Evolutionary conservation across 2,329 filamentous ascomycete species (phyloP), one percentile per base, ranked within the genome.

Genomic region (Ophiostoma pallidulum): DNA sequence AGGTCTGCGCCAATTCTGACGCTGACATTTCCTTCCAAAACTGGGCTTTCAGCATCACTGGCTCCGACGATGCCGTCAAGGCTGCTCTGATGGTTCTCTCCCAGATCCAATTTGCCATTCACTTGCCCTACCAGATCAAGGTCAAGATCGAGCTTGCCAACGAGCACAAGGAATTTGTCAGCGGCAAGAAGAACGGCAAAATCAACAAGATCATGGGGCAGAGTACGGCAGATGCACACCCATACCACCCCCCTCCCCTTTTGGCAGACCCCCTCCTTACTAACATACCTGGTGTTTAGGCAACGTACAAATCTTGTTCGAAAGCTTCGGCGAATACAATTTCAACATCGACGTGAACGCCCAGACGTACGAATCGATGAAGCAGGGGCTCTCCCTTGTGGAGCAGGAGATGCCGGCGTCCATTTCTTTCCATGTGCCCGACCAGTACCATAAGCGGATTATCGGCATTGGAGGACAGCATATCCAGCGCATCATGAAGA

Each of bases 151-250:
- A 98, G 71, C 82, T 98, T 48, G 92, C 92, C 60, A 97, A 97
- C 61, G 92, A 98, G 69, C 92, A 98, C 72, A 98, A 98, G 67
- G 92, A 98, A 62, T 98, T 98, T 63, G 92, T 98, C 49, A 96
- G 90, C 58, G 92, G 92, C 57, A 98, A 98, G 75, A 98, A 98
- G 74, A 98, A 98, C 59, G 92, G 92, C 66, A 98, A 98, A 71
- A 98, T 98, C 67, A 98, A 98, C 75, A 98, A 98, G 74, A 98
- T 98, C 60, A 98, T 98, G 92, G 92, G 91, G 20, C 91, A 97
- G 66, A 96, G 90, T 78, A 66, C 56, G n/a, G 73, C 10, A 33
- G 13, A 9, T 24, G 7, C 16, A n/a, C 16, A 18, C n/a, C n/a
- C 58, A 51, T n/a, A n/a, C n/a, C n/a, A n/a, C n/a, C n/a, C n/a